Percentiles rank a stretch among this genome's conserved stretches.
Conservation (phyloP, 139 green algal genomes). For the Micromonas pusilla region DNA sequence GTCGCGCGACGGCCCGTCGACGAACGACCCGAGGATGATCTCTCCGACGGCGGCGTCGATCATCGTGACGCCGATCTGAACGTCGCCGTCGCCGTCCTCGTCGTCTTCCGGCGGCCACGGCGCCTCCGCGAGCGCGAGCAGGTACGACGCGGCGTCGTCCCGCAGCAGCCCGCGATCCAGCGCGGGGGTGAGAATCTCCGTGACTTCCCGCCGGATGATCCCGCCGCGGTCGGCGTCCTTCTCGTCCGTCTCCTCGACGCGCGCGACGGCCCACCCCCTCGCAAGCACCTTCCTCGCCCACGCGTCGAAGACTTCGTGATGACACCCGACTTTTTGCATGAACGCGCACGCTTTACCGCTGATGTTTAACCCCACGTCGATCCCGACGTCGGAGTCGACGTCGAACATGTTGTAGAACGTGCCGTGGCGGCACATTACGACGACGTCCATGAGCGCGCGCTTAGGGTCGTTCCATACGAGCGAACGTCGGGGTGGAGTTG, state of each 20-base stretch:
- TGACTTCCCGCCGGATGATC: not conserved
- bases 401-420: slow-evolving; percentile 16
- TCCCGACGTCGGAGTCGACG: slow-evolving; percentile 1
- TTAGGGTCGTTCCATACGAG: no score
- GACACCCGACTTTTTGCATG: slow-evolving; percentile 22
- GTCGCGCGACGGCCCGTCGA: not conserved
- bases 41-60: not conserved
- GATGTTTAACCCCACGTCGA: not conserved
- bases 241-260: not conserved
- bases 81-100: not conserved
- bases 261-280: not conserved
- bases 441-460: not conserved
- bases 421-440: not conserved
- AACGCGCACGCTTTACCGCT: not conserved
- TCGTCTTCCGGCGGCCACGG: not conserved
- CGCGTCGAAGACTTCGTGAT: not conserved
- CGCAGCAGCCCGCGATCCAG: slow-evolving; percentile 1
- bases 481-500: no score
- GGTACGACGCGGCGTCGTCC: not conserved
- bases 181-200: slow-evolving; percentile 4
- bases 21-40: not conserved
- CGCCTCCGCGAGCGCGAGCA: slow-evolving; percentile 8
- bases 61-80: not conserved
- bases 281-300: slow-evolving; percentile 7
- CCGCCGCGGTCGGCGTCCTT: not conserved